Evolutionary conservation across 495 filamentous ascomycete species (phyloP).

Genomic region (Paragyromitra xinjiangensis): DNA sequence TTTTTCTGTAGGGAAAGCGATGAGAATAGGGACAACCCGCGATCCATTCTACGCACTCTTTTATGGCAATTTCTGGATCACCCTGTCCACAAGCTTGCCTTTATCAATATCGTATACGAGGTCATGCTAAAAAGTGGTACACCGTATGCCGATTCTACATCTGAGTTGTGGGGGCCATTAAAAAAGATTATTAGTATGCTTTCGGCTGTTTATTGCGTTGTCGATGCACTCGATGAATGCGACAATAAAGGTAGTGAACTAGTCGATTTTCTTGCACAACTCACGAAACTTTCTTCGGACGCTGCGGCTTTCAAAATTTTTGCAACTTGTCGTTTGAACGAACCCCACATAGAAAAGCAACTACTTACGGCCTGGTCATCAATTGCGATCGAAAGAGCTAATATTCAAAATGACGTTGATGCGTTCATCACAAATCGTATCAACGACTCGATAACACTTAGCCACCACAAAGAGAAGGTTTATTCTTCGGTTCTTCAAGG

Average conservation of each 20-base stretch:
- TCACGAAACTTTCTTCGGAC: slow-evolving; percentile 2
- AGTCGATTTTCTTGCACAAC: slow-evolving; percentile 5
- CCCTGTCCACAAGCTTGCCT: background rate
- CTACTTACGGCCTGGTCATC: slow-evolving; percentile 9
- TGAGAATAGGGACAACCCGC: slow-evolving; percentile 23
- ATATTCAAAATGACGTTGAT: slow-evolving; percentile 1
- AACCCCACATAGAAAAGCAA: slow-evolving; percentile 7
- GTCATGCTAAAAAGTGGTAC: background rate
- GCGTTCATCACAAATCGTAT: slow-evolving; percentile 21
- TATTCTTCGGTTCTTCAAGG: slow-evolving; percentile 5
- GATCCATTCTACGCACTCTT: slow-evolving; percentile 23
- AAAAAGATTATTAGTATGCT: background rate
- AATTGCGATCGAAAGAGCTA: background rate
- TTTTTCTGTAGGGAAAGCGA: slow-evolving; percentile 42
- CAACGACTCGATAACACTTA: background rate
- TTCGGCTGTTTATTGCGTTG: slow-evolving; percentile 11
- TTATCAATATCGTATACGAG: slow-evolving; percentile 12
- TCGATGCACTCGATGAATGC: slow-evolving; percentile 35
- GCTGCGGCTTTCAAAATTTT: slow-evolving; percentile 9
- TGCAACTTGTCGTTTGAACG: slow-evolving; percentile 17
- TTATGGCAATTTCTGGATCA: slow-evolving; percentile 20
- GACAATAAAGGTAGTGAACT: background rate
- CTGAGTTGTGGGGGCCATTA: slow-evolving; percentile 3
- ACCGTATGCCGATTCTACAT: background rate
- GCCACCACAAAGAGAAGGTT: background rate